Conservation (phyloP, 2,329 filamentous ascomycete species). For the Ophiocordyceps camponoti-floridani region DNA sequence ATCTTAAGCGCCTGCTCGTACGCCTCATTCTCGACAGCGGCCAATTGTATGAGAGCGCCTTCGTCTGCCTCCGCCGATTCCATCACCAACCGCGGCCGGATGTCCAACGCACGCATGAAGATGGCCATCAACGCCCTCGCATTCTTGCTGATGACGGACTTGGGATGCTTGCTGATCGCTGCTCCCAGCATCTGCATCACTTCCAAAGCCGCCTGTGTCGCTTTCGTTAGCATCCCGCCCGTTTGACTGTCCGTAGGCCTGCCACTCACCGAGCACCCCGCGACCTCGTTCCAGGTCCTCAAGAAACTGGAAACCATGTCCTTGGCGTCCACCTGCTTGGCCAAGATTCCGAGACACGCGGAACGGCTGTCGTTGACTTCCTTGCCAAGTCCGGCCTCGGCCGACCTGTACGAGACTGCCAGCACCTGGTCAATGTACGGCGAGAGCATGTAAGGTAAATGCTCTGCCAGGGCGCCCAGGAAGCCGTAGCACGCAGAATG, state of each 20-base stretch:
- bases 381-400: constrained; percentile 39
- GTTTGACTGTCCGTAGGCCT: neutral
- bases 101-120: constrained; percentile 41
- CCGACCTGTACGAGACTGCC: constrained; percentile 53
- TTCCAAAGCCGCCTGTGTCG: constrained; percentile 42
- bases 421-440: constrained; percentile 57
- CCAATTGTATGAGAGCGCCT: constrained; percentile 26
- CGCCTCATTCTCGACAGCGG: constrained; percentile 43
- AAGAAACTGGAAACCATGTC: constrained; percentile 59
- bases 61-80: constrained; percentile 27
- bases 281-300: constrained; percentile 44
- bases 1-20: constrained; percentile 67
- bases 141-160: constrained; percentile 62
- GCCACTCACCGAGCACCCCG: constrained; percentile 41
- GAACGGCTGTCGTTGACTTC: constrained; percentile 46
- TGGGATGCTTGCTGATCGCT: constrained; percentile 60
- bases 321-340: constrained; percentile 60
- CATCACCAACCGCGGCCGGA: constrained; percentile 40
- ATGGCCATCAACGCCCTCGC: constrained; percentile 49
- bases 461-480: constrained; percentile 59
- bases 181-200: constrained; percentile 51
- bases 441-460: constrained; percentile 81
- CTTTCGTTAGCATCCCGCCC: constrained; percentile 11
- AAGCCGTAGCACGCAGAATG: constrained; percentile 74
- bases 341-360: constrained; percentile 56